Evolutionary conservation across 139 green algal species (phyloP).

Genomic region (Chlorella sp.): DNA sequence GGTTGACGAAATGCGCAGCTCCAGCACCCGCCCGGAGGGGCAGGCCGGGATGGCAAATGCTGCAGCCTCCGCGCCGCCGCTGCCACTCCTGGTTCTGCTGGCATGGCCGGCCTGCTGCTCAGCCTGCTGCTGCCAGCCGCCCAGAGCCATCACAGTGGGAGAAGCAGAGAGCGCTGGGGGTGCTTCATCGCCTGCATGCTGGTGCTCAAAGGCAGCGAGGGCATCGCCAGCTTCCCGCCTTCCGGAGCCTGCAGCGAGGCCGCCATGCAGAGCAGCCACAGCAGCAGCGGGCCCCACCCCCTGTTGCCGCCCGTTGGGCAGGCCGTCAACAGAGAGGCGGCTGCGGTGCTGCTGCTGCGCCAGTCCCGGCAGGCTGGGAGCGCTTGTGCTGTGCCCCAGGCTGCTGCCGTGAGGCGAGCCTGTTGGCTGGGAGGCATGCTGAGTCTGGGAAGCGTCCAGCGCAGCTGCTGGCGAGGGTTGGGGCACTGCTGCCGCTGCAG

Average conservation of each 20-base stretch:
- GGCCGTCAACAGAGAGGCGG: slow-evolving; percentile 2
- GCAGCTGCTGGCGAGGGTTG: background rate
- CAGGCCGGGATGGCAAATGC: slow-evolving; percentile 27
- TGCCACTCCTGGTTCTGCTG: background rate
- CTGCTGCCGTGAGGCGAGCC: background rate
- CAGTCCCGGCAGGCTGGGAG: background rate
- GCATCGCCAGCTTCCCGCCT: background rate
- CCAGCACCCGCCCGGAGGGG: slow-evolving; percentile 30
- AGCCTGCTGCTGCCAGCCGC: background rate
- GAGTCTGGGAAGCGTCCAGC: background rate
- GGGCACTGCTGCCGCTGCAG: background rate
- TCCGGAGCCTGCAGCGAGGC: background rate
- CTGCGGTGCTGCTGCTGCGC: slow-evolving; percentile 18
- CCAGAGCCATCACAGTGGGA: background rate
- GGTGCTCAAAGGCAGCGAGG: slow-evolving; percentile 9
- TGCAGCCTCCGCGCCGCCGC: background rate
- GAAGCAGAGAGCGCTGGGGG: background rate
- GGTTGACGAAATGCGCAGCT: slow-evolving; percentile 47
- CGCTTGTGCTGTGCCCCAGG: background rate
- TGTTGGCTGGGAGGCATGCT: background rate
- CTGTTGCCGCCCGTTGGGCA: background rate
- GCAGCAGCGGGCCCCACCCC: background rate
- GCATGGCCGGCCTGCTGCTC: background rate
- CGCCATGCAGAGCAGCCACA: background rate
- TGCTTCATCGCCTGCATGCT: background rate